Conservation (phyloP, 2,329 filamentous ascomycete genomes). For the Talaromyces piceae region DNA sequence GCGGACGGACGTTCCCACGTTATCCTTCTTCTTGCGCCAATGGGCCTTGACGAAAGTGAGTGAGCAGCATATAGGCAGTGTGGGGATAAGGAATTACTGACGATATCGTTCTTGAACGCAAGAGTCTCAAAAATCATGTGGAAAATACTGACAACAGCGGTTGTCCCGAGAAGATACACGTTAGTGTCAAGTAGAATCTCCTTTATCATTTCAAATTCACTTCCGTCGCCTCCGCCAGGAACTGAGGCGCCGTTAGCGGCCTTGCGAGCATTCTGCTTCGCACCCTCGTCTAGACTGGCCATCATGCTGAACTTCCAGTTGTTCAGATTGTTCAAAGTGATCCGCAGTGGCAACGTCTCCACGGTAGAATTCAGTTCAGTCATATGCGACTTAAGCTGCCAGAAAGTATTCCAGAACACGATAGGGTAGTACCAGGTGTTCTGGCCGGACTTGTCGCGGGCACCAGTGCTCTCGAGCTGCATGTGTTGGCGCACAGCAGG, state of each 20-base stretch:
- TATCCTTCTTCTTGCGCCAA: conserved; percentile 99
- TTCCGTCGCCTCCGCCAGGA: conserved; percentile 76
- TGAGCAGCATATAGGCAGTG: conserved; percentile 9
- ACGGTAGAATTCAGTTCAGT: conserved; percentile 84
- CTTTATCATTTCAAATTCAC: conserved; percentile 95
- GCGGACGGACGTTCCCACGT: conserved; percentile 90
- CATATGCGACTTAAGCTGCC: conserved; percentile 92
- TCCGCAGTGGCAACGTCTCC: conserved; percentile 69
- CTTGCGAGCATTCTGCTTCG: conserved; percentile 73
- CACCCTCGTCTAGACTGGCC: conserved; percentile 75
- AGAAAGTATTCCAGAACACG: conserved; percentile 91
- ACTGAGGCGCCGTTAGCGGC: conserved; percentile 65
- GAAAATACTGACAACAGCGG: conserved; percentile 72
- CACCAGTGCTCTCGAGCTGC: conserved; percentile 68
- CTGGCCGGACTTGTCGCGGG: conserved; percentile 73
- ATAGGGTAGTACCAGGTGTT: conserved; percentile 93
- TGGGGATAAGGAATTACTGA: conserved; percentile 22
- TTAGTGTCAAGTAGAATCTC: conserved; percentile 92
- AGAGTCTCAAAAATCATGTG: conserved; percentile 95
- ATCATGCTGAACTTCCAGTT: conserved; percentile 88
- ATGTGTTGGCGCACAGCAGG: conserved; percentile 72
- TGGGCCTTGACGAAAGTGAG: conserved; percentile 49
- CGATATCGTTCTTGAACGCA: conserved; percentile 94
- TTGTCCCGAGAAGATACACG: conserved; percentile 78
- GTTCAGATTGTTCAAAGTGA: conserved; percentile 72